Evolutionary conservation across 176 grass and related monocot genomes (phyloP).

Genomic region (sorghum (Sorghum bicolor)): DNA sequence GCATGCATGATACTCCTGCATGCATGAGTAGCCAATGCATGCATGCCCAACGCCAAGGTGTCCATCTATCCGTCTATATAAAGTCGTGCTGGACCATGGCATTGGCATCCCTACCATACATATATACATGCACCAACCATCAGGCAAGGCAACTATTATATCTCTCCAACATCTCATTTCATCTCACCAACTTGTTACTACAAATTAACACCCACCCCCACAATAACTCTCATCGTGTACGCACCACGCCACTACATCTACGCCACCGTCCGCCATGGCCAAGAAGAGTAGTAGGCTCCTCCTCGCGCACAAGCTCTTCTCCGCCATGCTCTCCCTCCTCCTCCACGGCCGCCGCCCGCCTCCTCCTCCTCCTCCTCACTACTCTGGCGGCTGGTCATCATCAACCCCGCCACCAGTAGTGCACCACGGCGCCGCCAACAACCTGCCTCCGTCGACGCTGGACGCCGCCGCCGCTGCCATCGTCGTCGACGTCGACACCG

Average conservation of each 20-base stretch:
- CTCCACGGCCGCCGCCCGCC: not conserved
- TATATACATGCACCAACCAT: too few relatives aligned
- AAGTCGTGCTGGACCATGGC: not conserved
- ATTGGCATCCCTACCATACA: not conserved
- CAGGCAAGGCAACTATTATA: too few relatives aligned
- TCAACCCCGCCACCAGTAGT: not conserved
- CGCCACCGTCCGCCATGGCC: not conserved
- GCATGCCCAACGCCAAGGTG: too few relatives aligned
- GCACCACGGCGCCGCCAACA: not conserved
- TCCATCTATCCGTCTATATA: not conserved
- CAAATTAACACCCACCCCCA: not conserved
- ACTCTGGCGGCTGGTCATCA: too few relatives aligned
- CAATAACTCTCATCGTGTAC: not conserved
- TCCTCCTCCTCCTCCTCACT: not conserved
- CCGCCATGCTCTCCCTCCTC: conserved; percentile 28
- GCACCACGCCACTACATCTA: not conserved
- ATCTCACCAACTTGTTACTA: not conserved
- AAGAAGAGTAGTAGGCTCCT: conserved; percentile 11
- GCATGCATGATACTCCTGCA: not conserved
- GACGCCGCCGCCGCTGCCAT: not conserved
- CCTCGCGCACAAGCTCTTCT: conserved; percentile 23
- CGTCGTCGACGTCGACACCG: conserved; percentile 39
- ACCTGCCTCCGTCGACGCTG: not conserved
- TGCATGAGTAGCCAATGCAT: too few relatives aligned
- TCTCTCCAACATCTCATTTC: not conserved